Conservation (phyloP, 495 filamentous ascomycete genomes). For the Penicillium paxilli region DNA sequence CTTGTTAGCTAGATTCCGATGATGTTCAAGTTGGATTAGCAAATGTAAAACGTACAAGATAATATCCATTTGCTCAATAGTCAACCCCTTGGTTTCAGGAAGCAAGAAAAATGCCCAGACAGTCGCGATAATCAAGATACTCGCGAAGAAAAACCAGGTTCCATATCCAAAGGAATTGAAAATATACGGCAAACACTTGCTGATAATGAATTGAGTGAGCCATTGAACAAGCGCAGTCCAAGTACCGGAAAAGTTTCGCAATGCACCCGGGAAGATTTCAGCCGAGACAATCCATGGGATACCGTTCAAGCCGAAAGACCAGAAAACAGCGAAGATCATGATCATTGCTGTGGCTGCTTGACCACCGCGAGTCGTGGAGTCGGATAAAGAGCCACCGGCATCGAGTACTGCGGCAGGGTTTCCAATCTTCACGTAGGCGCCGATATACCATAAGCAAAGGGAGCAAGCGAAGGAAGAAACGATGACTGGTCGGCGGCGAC, state of each 20-base stretch:
- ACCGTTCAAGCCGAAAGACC: conserved; percentile 32
- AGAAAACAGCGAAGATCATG: conserved; percentile 37
- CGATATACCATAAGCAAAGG: conserved; percentile 67
- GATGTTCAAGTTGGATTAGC: background rate
- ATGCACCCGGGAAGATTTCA: conserved; percentile 28
- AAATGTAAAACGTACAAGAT: background rate
- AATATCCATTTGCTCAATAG: conserved; percentile 30
- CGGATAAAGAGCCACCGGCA: conserved; percentile 5
- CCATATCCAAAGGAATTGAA: conserved; percentile 29
- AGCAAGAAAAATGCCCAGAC: conserved; percentile 37
- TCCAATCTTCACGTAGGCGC: conserved; percentile 55
- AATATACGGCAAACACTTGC: conserved; percentile 26
- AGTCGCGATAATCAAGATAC: conserved; percentile 22
- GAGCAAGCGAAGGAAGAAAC: conserved; percentile 64
- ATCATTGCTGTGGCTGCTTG: conserved; percentile 38
- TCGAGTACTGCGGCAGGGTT: conserved; percentile 27
- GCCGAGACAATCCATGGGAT: conserved; percentile 31
- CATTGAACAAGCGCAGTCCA: conserved; percentile 21
- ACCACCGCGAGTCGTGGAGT: conserved; percentile 30
- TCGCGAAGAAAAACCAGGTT: conserved; percentile 33
- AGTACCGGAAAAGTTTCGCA: conserved; percentile 23
- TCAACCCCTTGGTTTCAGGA: conserved; percentile 35
- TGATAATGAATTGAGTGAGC: conserved; percentile 20
- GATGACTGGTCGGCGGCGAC: conserved; percentile 60
- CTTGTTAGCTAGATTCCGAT: background rate